A percentile compares a stretch with the other conserved stretches of the same genome.
Conservation (phyloP, 371 early-diverging fungal species). For the Mortierella sp. region DNA sequence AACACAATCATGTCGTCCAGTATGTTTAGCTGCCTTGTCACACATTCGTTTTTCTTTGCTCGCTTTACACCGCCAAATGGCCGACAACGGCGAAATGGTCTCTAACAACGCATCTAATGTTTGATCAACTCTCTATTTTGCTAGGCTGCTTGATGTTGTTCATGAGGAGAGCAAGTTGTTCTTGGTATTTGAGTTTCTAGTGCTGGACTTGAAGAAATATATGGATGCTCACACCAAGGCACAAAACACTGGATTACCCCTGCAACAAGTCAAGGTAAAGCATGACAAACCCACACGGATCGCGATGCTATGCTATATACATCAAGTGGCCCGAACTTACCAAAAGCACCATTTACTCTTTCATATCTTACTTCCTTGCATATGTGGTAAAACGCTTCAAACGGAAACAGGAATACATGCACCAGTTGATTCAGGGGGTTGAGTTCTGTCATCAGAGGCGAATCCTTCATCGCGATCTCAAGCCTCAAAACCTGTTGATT, state of each 20-base stretch:
- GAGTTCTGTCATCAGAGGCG: conserved; percentile 90
- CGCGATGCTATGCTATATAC: not conserved
- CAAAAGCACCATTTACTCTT: not conserved
- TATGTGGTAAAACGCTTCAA: conserved; percentile 64
- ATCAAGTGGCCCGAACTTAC: not conserved
- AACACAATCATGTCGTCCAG: conserved; percentile 94
- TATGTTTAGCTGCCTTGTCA: conserved; percentile 38
- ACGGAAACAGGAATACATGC: conserved; percentile 90
- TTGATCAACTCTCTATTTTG: not conserved
- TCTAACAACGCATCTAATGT: not conserved
- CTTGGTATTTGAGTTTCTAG: conserved; percentile 97
- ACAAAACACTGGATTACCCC: conserved; percentile 30
- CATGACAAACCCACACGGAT: not conserved
- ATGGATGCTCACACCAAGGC: conserved; percentile 74
- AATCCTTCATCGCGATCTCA: conserved; percentile 95
- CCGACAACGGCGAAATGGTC: not conserved
- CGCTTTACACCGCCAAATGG: too few species aligned
- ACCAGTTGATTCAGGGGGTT: conserved; percentile 88
- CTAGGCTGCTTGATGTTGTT: conserved; percentile 91
- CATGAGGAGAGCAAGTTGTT: conserved; percentile 89
- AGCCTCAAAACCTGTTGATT: conserved; percentile 96
- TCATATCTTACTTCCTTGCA: not conserved
- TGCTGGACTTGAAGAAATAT: conserved; percentile 95
- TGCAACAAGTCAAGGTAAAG: conserved; percentile 52
- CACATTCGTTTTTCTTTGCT: conserved; percentile 11